Evolutionary conservation across 2,329 filamentous ascomycete genomes (phyloP).

Genomic region (Diaporthe sp.): DNA sequence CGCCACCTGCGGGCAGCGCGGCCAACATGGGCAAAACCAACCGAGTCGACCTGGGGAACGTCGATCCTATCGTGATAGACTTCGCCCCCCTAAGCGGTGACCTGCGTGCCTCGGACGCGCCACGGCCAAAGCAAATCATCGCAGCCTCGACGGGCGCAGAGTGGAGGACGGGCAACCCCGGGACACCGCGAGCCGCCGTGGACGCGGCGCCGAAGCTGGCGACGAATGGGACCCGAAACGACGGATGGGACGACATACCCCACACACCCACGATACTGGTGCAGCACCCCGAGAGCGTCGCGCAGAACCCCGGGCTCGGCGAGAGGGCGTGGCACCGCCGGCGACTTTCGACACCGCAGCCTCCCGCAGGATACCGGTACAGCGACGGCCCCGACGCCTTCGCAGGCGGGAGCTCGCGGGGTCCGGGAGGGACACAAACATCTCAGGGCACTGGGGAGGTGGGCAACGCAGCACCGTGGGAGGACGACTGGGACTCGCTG

Average conservation of each 20-base stretch:
- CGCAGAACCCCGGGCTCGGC: constrained; percentile 32
- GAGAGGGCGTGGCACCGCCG: constrained; percentile 39
- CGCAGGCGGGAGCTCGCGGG: background rate
- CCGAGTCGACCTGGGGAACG: background rate
- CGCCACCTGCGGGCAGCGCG: background rate
- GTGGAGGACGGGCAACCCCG: constrained; percentile 49
- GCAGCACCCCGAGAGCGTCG: constrained; percentile 28
- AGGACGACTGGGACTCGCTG: background rate
- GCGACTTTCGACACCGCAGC: constrained; percentile 22
- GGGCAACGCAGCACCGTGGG: background rate
- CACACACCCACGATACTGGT: constrained; percentile 28
- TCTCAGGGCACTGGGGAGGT: background rate
- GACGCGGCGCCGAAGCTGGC: constrained; percentile 58
- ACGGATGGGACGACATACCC: constrained; percentile 6
- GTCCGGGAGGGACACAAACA: background rate
- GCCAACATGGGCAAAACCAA: background rate
- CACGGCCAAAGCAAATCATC: background rate
- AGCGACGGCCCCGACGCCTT: background rate
- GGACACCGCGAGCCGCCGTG: constrained; percentile 77
- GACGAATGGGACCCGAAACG: background rate
- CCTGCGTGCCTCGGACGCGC: background rate
- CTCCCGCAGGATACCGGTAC: constrained; percentile 11
- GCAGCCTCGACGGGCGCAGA: constrained; percentile 35
- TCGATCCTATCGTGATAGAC: constrained; percentile 34
- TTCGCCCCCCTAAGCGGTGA: background rate